A percentile compares a stretch with the other conserved stretches of the same genome.
phyloP scores from a whole-genome alignment of 306 rosid genomes.

The Chamaecrista fasciculata region DNA sequence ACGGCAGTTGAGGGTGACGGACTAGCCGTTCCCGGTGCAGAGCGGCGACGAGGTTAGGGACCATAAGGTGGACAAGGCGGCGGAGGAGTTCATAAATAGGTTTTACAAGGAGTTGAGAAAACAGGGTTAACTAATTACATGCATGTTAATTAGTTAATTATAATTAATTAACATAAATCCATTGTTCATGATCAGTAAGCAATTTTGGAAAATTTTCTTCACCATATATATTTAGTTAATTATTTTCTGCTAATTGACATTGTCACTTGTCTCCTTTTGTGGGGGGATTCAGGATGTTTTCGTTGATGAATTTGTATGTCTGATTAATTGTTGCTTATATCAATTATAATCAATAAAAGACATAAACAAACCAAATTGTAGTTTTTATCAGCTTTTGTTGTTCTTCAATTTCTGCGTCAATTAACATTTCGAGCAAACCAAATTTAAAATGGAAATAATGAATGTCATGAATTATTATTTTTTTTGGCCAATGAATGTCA shows the following conservation, averaged over 20 bases:
- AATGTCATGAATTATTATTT: too few relatives aligned
- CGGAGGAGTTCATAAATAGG: constrained; percentile 75
- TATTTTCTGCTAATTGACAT: too few relatives aligned
- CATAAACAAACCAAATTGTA: too few relatives aligned
- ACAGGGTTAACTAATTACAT: constrained; percentile 33
- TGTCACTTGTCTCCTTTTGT: too few relatives aligned
- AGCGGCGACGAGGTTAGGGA: constrained; percentile 43
- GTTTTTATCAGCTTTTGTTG: too few relatives aligned
- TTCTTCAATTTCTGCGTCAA: too few relatives aligned
- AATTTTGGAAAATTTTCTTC: too few relatives aligned
- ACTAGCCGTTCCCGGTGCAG: constrained; percentile 79
- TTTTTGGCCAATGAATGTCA: too few relatives aligned
- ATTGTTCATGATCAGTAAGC: too few relatives aligned
- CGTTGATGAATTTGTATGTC: not conserved
- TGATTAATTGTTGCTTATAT: not conserved
- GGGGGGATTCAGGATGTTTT: not conserved
- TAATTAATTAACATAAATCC: not conserved
- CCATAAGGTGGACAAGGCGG: constrained; percentile 63
- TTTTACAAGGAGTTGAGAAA: constrained; percentile 63
- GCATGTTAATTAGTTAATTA: not conserved
- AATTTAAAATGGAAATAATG: too few relatives aligned
- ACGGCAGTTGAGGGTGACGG: constrained; percentile 84
- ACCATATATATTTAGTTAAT: too few relatives aligned
- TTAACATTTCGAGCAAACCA: too few relatives aligned
- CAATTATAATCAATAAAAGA: not conserved